Percentiles rank a stretch among this genome's conserved stretches.
phyloP scores from a whole-genome alignment of 2,329 filamentous ascomycete species.

The Aspergillus ibericus region DNA sequence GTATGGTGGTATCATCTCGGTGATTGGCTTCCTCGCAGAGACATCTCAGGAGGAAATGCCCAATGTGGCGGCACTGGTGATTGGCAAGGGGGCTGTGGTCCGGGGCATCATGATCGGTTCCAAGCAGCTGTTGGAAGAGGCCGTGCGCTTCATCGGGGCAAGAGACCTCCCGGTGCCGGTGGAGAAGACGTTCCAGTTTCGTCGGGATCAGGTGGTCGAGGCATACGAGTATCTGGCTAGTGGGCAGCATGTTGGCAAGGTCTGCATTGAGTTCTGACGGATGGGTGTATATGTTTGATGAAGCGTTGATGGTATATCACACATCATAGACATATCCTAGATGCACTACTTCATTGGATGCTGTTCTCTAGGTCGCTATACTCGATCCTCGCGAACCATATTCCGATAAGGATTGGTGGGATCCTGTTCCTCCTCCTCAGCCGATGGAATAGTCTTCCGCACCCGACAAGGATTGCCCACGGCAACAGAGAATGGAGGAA shows the following conservation, averaged over 20 bases:
- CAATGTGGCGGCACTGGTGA: slow-evolving; percentile 7
- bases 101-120: slow-evolving; percentile 40
- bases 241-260: slow-evolving; percentile 39
- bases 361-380: not conserved
- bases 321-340: too few relatives aligned
- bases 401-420: slow-evolving; percentile 23
- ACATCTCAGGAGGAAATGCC: not conserved
- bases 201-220: slow-evolving; percentile 24
- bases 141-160: slow-evolving; percentile 30
- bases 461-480: slow-evolving; percentile 29
- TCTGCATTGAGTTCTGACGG: slow-evolving; percentile 26
- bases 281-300: not conserved
- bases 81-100: slow-evolving; percentile 32
- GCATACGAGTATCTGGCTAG: slow-evolving; percentile 26
- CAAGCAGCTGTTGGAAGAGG: slow-evolving; percentile 38
- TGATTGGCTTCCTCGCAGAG: slow-evolving; percentile 5
- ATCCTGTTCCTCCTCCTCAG: slow-evolving; percentile 27
- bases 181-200: slow-evolving; percentile 19
- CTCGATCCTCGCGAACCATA: slow-evolving; percentile 18
- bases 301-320: not conserved
- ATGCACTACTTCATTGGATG: too few relatives aligned
- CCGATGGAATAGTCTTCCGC: slow-evolving; percentile 24
- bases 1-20: not conserved
- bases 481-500: slow-evolving; percentile 33
- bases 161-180: slow-evolving; percentile 30